Conservation (phyloP, 2,329 filamentous ascomycete species). For the Diaporthe citrichinensis region DNA sequence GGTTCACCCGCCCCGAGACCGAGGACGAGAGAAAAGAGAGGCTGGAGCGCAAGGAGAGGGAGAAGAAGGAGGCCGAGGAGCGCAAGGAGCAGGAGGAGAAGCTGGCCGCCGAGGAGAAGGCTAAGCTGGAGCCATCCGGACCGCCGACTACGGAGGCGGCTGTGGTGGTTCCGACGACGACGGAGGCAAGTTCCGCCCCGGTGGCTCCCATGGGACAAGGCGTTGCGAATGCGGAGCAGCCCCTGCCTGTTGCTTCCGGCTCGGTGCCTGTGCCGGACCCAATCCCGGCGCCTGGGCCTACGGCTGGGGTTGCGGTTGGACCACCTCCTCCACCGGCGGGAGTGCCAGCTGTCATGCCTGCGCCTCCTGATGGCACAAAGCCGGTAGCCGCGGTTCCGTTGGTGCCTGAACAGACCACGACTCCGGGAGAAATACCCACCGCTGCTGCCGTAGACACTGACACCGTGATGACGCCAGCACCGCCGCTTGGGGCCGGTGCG, state of each 20-base stretch:
- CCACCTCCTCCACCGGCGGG: constrained; percentile 35
- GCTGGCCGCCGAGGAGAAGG: constrained; percentile 24
- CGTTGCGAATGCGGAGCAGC: not conserved
- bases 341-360: constrained; percentile 36
- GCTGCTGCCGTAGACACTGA: not conserved
- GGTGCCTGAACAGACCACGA: not conserved
- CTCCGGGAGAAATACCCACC: too few relatives aligned
- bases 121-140: constrained; percentile 12
- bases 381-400: not conserved
- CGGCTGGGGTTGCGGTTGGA: not conserved
- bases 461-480: constrained; percentile 2
- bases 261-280: not conserved
- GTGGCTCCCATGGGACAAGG: constrained; percentile 14
- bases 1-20: constrained; percentile 67
- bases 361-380: not conserved
- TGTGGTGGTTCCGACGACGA: not conserved
- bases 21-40: constrained; percentile 41
- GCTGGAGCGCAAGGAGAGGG: constrained; percentile 41
- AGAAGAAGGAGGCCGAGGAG: constrained; percentile 33
- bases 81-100: constrained; percentile 29
- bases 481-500: not conserved
- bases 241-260: not conserved
- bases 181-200: not conserved
- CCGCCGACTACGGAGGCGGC: not conserved
- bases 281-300: not conserved